Base-by-base conservation (phyloP, 1,284 basidiomycete species). In the Hortiboletus rubellus region DNA sequence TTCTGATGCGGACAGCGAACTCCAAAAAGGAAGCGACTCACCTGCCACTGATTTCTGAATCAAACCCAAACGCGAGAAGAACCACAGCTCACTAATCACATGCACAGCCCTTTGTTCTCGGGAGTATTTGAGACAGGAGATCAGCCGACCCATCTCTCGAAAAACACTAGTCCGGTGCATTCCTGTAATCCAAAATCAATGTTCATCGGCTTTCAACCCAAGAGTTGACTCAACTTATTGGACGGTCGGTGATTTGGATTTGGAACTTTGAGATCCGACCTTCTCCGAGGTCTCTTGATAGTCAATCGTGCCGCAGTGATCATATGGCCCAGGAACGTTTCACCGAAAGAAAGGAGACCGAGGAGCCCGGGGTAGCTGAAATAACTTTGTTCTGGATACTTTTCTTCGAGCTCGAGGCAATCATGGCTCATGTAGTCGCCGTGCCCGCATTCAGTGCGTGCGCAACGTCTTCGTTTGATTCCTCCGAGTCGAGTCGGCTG, bases 81-180 rank as follows among this genome's bases (percentile, higher is more conserved):
- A 22, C 30, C 12, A 7, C n/a, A 14, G 11, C 33, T 42, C 60
- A 44, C 60, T 55, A 61, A 62, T 59, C 46, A 15, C 24, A 46
- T 18, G 22, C 14, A 3, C 27, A 22, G 27, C 27, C 27, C 27
- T 27, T 7, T 33, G 22, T 37, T 24, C 27, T 22, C 41, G n/a
- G 34, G 9, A 30, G 3, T 33, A 24, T 40, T 40, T 24, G 15
- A 24, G 31, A 17, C 11, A 36, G 42, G 24, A 18, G 17, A 31
- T 55, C 17, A 10, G 59, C 40, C 24, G 34, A 27, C 22, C 22
- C 22, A 22, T 22, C 22, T 22, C 22, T 22, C 22, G 22, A 22
- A 22, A 22, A 22, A 22, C 22, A 22, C 22, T 22, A 3, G 22
- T 3, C 22, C 3, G 22, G 22, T 22, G 22, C n/a, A 33, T 33